These are phyloP conservation scores for Daphne laureola DNA, from an alignment of 441 rosid species.

Conservation along the genomic window DNA sequence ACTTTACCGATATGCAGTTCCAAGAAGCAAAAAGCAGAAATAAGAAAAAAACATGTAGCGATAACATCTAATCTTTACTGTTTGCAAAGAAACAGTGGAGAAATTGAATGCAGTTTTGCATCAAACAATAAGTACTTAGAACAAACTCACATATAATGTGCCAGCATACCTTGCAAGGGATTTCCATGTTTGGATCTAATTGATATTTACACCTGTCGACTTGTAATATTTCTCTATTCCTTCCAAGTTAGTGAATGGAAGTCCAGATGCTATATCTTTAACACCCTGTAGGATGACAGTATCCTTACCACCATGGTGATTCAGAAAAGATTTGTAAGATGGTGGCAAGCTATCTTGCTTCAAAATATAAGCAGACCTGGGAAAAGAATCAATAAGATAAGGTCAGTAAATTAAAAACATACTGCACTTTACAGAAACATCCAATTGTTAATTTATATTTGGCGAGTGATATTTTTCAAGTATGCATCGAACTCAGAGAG, in stretches of 20 bases:
- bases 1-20: too few relatives aligned
- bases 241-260: constrained; percentile 52
- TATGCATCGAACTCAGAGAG: not conserved
- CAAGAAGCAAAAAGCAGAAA: too few relatives aligned
- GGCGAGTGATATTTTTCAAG: too few relatives aligned
- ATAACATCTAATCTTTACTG: too few relatives aligned
- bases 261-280: constrained; percentile 51
- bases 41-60: too few relatives aligned
- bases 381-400: constrained; percentile 11
- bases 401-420: not conserved
- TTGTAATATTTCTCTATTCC: constrained; percentile 59
- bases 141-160: too few relatives aligned
- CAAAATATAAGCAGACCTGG: constrained; percentile 84
- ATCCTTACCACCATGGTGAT: constrained; percentile 79
- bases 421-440: not conserved
- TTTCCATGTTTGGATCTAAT: constrained; percentile 62
- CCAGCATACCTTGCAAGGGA: constrained; percentile 61
- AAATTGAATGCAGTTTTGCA: too few relatives aligned
- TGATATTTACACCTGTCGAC: constrained; percentile 53
- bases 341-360: constrained; percentile 77
- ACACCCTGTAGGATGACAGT: constrained; percentile 52
- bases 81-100: too few relatives aligned
- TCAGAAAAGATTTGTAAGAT: constrained; percentile 77
- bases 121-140: too few relatives aligned
- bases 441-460: not conserved